A percentile compares a stretch with the other conserved stretches of the same genome.
Evolutionary conservation across 2,329 filamentous ascomycete species (phyloP).

Genomic region (Fusarium pseudoanthophilum): DNA sequence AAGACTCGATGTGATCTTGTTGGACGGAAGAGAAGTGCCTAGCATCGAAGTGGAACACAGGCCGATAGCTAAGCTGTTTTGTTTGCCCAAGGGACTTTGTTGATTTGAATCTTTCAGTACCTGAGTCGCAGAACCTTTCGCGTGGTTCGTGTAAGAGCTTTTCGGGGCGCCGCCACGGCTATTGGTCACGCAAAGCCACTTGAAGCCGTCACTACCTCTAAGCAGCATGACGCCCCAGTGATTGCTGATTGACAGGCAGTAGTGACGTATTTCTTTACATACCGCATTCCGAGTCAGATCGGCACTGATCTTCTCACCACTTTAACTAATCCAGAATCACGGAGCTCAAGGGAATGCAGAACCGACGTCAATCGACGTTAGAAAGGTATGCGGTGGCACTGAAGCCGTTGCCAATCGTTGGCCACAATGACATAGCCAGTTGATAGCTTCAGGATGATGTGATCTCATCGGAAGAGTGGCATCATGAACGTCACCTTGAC

Average conservation of each 20-base stretch:
- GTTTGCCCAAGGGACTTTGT: fast-evolving
- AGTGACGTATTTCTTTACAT: conserved; percentile 6
- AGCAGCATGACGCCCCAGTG: not conserved
- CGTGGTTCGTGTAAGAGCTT: not conserved
- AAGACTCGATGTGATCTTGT: not conserved
- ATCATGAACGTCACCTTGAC: too few species aligned
- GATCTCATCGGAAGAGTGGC: too few species aligned
- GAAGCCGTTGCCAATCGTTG: not conserved
- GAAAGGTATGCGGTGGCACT: not conserved
- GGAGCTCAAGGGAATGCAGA: not conserved
- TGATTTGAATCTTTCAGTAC: not conserved
- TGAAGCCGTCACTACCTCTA: not conserved
- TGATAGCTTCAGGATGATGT: not conserved
- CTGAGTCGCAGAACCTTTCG: too few species aligned
- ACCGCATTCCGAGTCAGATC: not conserved
- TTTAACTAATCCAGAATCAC: not conserved
- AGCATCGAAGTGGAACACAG: too few species aligned
- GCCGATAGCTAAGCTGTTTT: too few species aligned
- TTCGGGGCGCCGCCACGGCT: not conserved
- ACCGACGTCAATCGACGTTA: not conserved
- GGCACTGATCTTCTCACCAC: not conserved
- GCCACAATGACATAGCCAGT: not conserved
- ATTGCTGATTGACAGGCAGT: not conserved
- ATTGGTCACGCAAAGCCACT: not conserved
- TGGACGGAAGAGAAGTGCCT: not conserved